Conservation (phyloP, 192 early-diverging fungal species). For the Coemansia sp. region DNA sequence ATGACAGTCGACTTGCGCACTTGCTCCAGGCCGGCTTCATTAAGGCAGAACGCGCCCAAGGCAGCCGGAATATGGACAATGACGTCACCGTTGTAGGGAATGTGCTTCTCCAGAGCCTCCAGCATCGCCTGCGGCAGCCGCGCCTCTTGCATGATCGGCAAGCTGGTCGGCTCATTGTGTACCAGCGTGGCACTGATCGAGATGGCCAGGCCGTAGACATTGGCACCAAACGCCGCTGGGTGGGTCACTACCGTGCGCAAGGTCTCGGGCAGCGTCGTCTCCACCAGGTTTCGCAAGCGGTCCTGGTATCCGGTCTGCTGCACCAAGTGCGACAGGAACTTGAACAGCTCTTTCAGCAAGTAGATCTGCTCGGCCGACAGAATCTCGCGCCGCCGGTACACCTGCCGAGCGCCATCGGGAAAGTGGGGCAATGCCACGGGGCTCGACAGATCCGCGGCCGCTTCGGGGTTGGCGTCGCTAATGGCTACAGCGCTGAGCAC, state of each 20-base stretch:
- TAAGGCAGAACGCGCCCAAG: constrained; percentile 95
- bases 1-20: constrained; percentile 73
- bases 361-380: constrained; percentile 72
- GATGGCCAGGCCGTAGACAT: constrained; percentile 82
- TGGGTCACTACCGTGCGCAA: constrained; percentile 71
- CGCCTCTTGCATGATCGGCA: constrained; percentile 92
- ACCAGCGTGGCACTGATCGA: constrained; percentile 95
- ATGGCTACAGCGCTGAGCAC: constrained; percentile 29
- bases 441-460: constrained; percentile 38
- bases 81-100: constrained; percentile 81
- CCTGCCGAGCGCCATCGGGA: constrained; percentile 26
- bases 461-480: constrained; percentile 26
- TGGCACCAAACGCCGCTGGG: constrained; percentile 74
- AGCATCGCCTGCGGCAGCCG: constrained; percentile 84
- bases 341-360: constrained; percentile 83
- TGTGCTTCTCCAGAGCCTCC: constrained; percentile 60
- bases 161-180: constrained; percentile 95
- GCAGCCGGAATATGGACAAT: constrained; percentile 80
- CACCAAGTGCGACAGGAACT: constrained; percentile 91
- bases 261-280: constrained; percentile 76
- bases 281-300: constrained; percentile 91
- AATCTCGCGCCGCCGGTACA: constrained; percentile 50
- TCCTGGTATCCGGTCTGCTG: constrained; percentile 89
- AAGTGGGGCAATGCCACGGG: constrained; percentile 27
- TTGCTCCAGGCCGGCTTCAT: constrained; percentile 80